phyloP scores from a whole-genome alignment of 352 stramenopile genomes.

The Globisporangium perplexum region DNA sequence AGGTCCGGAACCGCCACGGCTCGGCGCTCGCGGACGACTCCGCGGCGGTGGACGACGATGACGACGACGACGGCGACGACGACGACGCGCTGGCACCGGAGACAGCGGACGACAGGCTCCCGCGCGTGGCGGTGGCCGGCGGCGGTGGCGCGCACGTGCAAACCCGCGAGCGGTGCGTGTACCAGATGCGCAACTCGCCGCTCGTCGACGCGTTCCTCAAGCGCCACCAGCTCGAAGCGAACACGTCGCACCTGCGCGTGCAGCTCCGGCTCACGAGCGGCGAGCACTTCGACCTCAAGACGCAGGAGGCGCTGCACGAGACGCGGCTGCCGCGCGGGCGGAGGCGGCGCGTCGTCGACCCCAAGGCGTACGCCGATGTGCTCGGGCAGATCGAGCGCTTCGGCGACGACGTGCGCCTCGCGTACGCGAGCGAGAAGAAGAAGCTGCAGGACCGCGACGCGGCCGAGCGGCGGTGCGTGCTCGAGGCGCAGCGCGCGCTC shows the following conservation, averaged over 20 bases:
- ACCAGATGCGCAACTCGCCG: slow-evolving; percentile 65
- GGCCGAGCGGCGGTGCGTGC: slow-evolving; percentile 23
- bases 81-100: slow-evolving; percentile 10
- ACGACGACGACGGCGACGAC: neutral
- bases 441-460: slow-evolving; percentile 25
- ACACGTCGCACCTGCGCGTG: slow-evolving; percentile 35
- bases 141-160: slow-evolving; percentile 17
- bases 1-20: slow-evolving; percentile 41
- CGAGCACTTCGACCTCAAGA: slow-evolving; percentile 31
- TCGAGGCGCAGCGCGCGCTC: slow-evolving; percentile 28
- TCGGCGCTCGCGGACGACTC: slow-evolving; percentile 12
- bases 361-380: slow-evolving; percentile 40
- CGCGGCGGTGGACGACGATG: no score
- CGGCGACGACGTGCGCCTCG: slow-evolving; percentile 36
- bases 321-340: slow-evolving; percentile 27
- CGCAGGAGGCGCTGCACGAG: slow-evolving; percentile 41
- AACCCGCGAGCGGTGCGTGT: slow-evolving; percentile 43
- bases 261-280: slow-evolving; percentile 55
- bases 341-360: slow-evolving; percentile 37
- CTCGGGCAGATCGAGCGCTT: slow-evolving; percentile 53
- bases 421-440: slow-evolving; percentile 40
- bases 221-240: slow-evolving; percentile 44
- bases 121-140: neutral
- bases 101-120: slow-evolving; percentile 5
- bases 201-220: slow-evolving; percentile 51